phyloP scores from a whole-genome alignment of 208 protist genomes.

The Acanthamoeba royreba region DNA sequence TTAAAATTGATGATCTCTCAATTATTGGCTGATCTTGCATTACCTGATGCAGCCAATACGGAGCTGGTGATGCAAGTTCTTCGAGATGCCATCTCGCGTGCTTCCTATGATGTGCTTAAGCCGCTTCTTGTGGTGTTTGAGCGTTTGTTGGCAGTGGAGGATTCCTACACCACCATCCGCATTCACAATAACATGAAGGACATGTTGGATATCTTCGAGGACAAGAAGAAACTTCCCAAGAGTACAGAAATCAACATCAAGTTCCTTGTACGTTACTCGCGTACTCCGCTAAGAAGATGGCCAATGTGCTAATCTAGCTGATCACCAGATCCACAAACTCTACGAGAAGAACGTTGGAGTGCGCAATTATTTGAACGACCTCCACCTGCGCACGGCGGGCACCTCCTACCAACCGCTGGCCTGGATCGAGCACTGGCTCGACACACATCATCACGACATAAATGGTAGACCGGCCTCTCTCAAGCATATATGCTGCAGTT shows the following conservation, averaged over 20 bases:
- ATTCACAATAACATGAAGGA: neutral
- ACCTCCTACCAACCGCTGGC: neutral
- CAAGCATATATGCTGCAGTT: neutral
- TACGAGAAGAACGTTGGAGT: neutral
- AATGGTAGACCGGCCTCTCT: neutral
- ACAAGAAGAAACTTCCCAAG: conserved; percentile 13
- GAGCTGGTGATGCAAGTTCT: neutral
- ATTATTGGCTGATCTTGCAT: no score
- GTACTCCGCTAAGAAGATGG: no score
- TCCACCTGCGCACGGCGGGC: neutral
- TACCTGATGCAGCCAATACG: neutral
- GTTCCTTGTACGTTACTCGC: neutral
- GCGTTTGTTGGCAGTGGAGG: neutral
- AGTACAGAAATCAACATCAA: conserved; percentile 25
- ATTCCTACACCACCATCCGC: neutral
- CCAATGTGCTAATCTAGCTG: no score
- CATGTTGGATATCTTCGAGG: neutral
- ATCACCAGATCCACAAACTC: neutral
- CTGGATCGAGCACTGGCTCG: neutral
- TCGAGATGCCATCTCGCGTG: neutral
- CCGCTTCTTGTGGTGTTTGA: neutral
- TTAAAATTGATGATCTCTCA: neutral
- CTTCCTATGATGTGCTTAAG: neutral
- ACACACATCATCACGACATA: neutral
- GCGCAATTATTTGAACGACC: neutral